Conservation (phyloP, 352 stramenopile genomes). For the Discostella stelligera region DNA sequence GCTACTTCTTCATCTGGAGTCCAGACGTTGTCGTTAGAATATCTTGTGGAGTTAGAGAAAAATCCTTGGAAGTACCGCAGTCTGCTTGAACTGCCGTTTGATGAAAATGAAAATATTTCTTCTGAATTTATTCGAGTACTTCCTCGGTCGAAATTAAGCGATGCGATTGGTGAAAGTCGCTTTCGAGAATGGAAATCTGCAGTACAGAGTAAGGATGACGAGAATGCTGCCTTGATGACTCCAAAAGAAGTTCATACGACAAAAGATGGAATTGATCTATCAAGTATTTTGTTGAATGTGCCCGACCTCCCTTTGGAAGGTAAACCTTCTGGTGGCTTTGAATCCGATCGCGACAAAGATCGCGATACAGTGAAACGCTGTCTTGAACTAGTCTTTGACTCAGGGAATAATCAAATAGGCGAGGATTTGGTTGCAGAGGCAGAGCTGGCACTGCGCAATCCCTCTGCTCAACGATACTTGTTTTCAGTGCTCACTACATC, state of each 20-base stretch:
- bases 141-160: conserved; percentile 57
- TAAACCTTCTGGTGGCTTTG: conserved; percentile 12
- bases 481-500: conserved; percentile 67
- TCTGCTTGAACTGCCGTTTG: conserved; percentile 59
- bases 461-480: conserved; percentile 76
- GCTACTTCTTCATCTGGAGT: conserved; percentile 35
- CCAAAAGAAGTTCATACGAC: conserved; percentile 43
- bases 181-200: conserved; percentile 74
- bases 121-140: conserved; percentile 15
- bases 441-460: conserved; percentile 72
- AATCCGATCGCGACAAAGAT: conserved; percentile 27
- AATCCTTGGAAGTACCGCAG: conserved; percentile 72
- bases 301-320: conserved; percentile 44
- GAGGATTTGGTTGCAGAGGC: conserved; percentile 74
- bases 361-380: conserved; percentile 42
- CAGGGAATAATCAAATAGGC: conserved; percentile 20
- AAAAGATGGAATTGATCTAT: conserved; percentile 63
- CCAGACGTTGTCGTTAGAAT: conserved; percentile 68
- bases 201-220: conserved; percentile 58
- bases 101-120: neutral
- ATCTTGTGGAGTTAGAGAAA: conserved; percentile 75
- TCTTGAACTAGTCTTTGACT: conserved; percentile 52
- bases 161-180: conserved; percentile 75
- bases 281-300: conserved; percentile 61
- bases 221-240: conserved; percentile 38